Evolutionary conservation across 2,329 filamentous ascomycete genomes (phyloP).

Genomic region (Penicillium sp.): DNA sequence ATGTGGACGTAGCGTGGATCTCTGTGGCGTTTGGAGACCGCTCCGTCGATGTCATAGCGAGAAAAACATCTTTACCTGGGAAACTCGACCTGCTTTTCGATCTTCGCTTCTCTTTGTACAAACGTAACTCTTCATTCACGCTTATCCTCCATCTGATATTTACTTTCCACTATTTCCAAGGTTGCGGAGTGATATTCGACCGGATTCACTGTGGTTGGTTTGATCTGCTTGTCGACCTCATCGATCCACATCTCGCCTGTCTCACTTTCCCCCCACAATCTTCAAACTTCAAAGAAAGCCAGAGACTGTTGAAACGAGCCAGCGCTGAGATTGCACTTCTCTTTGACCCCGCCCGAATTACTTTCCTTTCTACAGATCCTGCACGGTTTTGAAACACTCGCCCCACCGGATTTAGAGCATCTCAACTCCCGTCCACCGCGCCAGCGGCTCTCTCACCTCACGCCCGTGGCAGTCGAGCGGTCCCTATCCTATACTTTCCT

Average conservation of each 20-base stretch:
- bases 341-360: not conserved
- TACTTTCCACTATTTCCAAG: not conserved
- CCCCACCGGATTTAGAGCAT: slow-evolving; percentile 4
- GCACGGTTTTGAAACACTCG: slow-evolving; percentile 2
- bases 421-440: slow-evolving; percentile 6
- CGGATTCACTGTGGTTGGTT: slow-evolving; percentile 6
- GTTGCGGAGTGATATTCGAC: not conserved
- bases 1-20: slow-evolving; percentile 14
- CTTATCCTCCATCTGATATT: not conserved
- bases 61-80: slow-evolving; percentile 11
- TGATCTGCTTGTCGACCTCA: slow-evolving; percentile 14
- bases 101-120: not conserved
- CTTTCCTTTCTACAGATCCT: not conserved
- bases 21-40: slow-evolving; percentile 23
- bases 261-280: slow-evolving; percentile 19
- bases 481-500: slow-evolving; percentile 16
- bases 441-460: slow-evolving; percentile 14
- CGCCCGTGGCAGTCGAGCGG: slow-evolving; percentile 25
- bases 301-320: not conserved
- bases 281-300: slow-evolving; percentile 8
- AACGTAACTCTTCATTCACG: not conserved
- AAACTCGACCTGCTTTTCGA: not conserved
- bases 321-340: not conserved
- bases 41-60: slow-evolving; percentile 26
- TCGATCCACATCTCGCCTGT: slow-evolving; percentile 20